These are phyloP conservation scores for Fusarium albosuccineum DNA, from an alignment of 2,329 filamentous ascomycete genomes.

Conservation along the genomic window DNA sequence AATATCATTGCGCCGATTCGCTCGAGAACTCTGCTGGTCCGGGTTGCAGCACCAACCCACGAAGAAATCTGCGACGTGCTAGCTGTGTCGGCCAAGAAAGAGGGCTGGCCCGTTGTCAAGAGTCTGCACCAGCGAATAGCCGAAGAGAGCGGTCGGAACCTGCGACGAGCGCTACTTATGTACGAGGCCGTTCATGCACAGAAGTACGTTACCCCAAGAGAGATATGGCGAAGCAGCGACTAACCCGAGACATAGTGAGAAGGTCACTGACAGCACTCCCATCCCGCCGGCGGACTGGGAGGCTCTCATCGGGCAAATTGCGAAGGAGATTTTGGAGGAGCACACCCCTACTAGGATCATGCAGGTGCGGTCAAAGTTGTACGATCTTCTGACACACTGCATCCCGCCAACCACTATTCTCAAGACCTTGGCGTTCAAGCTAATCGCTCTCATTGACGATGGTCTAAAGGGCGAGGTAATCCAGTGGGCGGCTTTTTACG, in stretches of 20 bases:
- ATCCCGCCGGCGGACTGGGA: slow-evolving; percentile 99
- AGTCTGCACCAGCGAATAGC: slow-evolving; percentile 88
- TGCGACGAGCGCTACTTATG: slow-evolving; percentile 93
- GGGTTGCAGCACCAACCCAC: slow-evolving; percentile 90
- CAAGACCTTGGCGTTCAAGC: slow-evolving; percentile 94
- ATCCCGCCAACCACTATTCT: slow-evolving; percentile 95
- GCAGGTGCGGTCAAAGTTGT: slow-evolving; percentile 91
- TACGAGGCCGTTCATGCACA: slow-evolving; percentile 97
- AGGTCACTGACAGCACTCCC: slow-evolving; percentile 85
- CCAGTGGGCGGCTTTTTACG: slow-evolving; percentile 96
- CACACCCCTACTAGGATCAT: slow-evolving; percentile 91
- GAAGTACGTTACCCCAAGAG: slow-evolving; percentile 74
- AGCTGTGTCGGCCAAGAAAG: slow-evolving; percentile 77
- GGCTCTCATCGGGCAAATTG: slow-evolving; percentile 87
- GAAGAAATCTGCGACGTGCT: slow-evolving; percentile 86
- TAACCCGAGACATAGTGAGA: slow-evolving; percentile 74
- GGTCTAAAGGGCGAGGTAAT: slow-evolving; percentile 91
- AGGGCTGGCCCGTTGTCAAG: slow-evolving; percentile 83
- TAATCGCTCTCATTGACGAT: slow-evolving; percentile 89
- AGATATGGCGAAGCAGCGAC: slow-evolving; percentile 21
- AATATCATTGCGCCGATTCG: slow-evolving; percentile 99
- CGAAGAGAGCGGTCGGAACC: slow-evolving; percentile 88
- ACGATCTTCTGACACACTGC: slow-evolving; percentile 96
- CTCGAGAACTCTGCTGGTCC: slow-evolving; percentile 88
- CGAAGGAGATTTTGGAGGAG: slow-evolving; percentile 93